Base-by-base conservation (phyloP, 1,284 basidiomycete genomes). In the Schizophyllum amplum region DNA sequence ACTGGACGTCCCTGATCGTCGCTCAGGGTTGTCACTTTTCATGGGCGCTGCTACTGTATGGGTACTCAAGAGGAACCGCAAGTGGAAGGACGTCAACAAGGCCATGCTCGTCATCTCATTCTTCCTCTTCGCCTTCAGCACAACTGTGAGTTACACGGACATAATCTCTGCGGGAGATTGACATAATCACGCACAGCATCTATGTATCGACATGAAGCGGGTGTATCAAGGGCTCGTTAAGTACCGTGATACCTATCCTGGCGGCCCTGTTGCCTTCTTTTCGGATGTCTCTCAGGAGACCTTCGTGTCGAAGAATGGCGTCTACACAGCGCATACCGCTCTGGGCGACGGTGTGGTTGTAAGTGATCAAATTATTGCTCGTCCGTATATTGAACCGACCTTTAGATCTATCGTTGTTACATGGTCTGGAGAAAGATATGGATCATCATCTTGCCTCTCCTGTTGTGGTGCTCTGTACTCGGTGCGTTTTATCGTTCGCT, bases 321-420 rank as follows among this genome's bases (percentile, higher is more conserved):
- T 59, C 20, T 59, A 59, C 24, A 51, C 52, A 17, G 47, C 59
- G 5, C 58, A 61, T 47, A 61, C 60, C 5, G 51, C 15, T 1
- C 48, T 59, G 7, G 58, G 60, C n/a, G 60, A 61, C 21, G 56
- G 56, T 4, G 60, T 61, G 4, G 58, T 58, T 42, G 60, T 61
- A 50, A 1, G 47, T 9, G 20, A 1, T 5, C 17, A 42, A n/a
- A 1, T 26, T 4, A 15, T n/a, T 17, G 23, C 46, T 13, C 47
- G 13, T 13, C 4, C 20, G 6, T 11, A 49, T 23, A 17, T 13
- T 24, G 22, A 55, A 4, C 21, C 21, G 1, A 24, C 25, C 25
- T 17, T 24, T 47, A 59, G 60, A 61, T 61, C 26, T 61, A 59
- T 27, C 58, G 60, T 1, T 59, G 57, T 47, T 61, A 57, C 26